A percentile compares a stretch with the other conserved stretches of the same genome.
phyloP scores from a whole-genome alignment of 2,329 filamentous ascomycete species.

The Daldinia sp. region DNA sequence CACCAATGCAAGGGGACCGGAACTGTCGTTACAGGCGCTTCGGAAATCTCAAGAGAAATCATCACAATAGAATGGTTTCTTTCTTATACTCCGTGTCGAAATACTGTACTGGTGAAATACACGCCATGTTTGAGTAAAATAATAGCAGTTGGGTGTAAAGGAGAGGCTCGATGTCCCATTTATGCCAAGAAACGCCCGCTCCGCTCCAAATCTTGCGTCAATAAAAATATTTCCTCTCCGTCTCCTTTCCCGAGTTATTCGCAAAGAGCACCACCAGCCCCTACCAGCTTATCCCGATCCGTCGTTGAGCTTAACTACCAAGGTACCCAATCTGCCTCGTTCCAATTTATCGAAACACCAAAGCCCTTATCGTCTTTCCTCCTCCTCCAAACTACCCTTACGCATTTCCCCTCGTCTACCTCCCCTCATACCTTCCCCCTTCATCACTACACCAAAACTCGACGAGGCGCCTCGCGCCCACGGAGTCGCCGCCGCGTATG shows the following conservation, averaged over 20 bases:
- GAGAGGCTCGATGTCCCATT: constrained; percentile 16
- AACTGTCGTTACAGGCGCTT: constrained; percentile 25
- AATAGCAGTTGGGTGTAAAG: constrained; percentile 18
- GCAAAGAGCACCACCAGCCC: constrained; percentile 23
- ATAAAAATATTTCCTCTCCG: neutral
- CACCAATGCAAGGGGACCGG: constrained; percentile 18
- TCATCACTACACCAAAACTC: constrained; percentile 72
- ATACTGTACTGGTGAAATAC: constrained; percentile 1
- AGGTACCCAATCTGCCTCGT: neutral
- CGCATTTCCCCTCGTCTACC: constrained; percentile 36
- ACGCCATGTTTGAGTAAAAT: constrained; percentile 14
- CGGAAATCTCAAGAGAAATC: constrained; percentile 19
- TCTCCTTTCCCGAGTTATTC: constrained; percentile 4
- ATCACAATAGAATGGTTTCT: constrained; percentile 13
- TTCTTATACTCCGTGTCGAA: neutral
- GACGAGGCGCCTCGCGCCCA: constrained; percentile 77
- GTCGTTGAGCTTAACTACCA: neutral
- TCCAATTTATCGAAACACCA: constrained; percentile 11
- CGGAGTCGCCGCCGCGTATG: constrained; percentile 73
- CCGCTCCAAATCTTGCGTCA: neutral
- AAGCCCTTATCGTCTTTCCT: neutral
- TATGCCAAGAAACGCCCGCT: constrained; percentile 34
- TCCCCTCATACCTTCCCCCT: constrained; percentile 63
- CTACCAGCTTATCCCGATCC: constrained; percentile 11
- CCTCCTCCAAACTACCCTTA: neutral